These are phyloP conservation scores for Metroxylon sagu DNA, from an alignment of 176 grass and related monocot genomes.

Conservation along the genomic window DNA sequence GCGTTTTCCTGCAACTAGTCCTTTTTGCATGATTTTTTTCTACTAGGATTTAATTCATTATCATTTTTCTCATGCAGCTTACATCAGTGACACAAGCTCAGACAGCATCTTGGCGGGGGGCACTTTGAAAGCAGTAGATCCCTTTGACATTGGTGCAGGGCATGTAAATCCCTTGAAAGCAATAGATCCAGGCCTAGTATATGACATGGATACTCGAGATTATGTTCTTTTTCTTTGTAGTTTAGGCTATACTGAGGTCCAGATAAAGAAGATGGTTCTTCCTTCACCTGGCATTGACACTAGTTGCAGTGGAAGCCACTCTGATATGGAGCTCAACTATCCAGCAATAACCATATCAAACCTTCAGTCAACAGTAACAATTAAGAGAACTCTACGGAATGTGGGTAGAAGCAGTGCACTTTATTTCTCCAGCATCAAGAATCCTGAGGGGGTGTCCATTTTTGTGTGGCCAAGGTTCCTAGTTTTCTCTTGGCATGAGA, in stretches of 20 bases:
- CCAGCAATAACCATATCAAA: slow-evolving; percentile 54
- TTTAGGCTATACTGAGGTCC: slow-evolving; percentile 48
- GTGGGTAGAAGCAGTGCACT: slow-evolving; percentile 37
- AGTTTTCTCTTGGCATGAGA: slow-evolving; percentile 27
- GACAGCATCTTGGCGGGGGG: slow-evolving; percentile 60
- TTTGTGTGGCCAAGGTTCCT: slow-evolving; percentile 55
- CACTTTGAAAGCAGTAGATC: slow-evolving; percentile 55
- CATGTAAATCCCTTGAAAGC: slow-evolving; percentile 68
- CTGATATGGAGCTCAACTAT: slow-evolving; percentile 54
- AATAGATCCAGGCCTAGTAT: slow-evolving; percentile 74
- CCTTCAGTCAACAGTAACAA: slow-evolving; percentile 30
- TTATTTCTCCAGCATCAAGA: slow-evolving; percentile 34
- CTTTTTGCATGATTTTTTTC: neutral
- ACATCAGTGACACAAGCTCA: slow-evolving; percentile 47
- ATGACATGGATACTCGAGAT: slow-evolving; percentile 50
- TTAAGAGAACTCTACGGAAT: slow-evolving; percentile 68
- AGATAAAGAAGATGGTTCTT: slow-evolving; percentile 57
- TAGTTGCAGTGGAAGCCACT: slow-evolving; percentile 26
- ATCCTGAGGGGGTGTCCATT: slow-evolving; percentile 40
- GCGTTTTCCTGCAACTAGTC: neutral
- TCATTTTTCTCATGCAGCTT: slow-evolving; percentile 20
- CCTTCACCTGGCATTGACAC: slow-evolving; percentile 37
- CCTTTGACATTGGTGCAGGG: slow-evolving; percentile 75
- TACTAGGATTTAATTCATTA: neutral
- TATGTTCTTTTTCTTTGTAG: slow-evolving; percentile 65